Evolutionary conservation across 2,329 filamentous ascomycete species (phyloP), one percentile per base, ranked within the genome.

Genomic region (Talaromyces marneffei): DNA sequence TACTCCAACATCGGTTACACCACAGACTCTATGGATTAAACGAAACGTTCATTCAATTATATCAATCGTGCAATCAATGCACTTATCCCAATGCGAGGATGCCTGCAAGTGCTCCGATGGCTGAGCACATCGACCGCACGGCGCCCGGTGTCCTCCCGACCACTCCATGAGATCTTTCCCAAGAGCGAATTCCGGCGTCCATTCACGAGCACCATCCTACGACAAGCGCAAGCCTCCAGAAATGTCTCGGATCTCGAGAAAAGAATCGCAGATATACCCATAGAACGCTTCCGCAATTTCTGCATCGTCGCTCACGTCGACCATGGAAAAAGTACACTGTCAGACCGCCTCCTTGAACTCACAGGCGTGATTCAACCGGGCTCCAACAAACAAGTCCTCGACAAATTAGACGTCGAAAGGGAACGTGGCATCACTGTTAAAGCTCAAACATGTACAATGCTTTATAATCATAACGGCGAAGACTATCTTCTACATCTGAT

Each of bases 291-390:
- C 70, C 88, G 94, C 65, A 99, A 99, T 76, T 99, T 99, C 75
- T 99, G 94, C 77, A 97, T 99, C 70, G 93, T 99, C 57, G 94
- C 94, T 9, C 94, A 99, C 75, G 95, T 99, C 72, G 94, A 99
- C 75, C 94, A 99, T 86, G 94, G 94, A 70, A 99, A 99, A 78
- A 96, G 90, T 72, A 99, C 94, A 4, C 86, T 99, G 58, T 93
- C 89, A 67, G 94, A 99, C 71, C 88, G 94, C 2, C 80, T 99
- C 59, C 84, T 99, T 64, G 94, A 99, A 80, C 82, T 95, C 65
- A 99, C 94, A 0, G 93, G 94, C 20, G 97, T 93, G 6, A 97
- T 99, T 65, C 80, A 90, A 68, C 84, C 90, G 0, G 92, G 91
- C 62, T 83, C 83, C 55, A 96, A 97, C 74, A 96, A 96, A 78